phyloP scores from a whole-genome alignment of 2,329 filamentous ascomycete species.

The Fusarium sp. region DNA sequence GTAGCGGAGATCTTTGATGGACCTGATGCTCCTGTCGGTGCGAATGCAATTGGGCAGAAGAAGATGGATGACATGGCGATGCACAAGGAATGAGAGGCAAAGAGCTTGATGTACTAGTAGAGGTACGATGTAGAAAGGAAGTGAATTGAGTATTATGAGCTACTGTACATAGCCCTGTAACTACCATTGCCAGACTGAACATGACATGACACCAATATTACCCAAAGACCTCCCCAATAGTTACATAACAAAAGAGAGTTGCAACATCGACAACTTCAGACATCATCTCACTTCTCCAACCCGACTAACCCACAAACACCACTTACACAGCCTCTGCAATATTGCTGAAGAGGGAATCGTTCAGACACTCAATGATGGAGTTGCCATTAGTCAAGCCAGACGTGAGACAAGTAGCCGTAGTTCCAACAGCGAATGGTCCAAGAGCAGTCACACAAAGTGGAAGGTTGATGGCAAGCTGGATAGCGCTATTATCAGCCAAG shows the following conservation, averaged over 20 bases:
- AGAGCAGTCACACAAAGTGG: not conserved
- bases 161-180: not conserved
- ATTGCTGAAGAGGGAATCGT: not conserved
- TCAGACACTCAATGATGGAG: not conserved
- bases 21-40: constrained; percentile 26
- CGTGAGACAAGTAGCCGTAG: not conserved
- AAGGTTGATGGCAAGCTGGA: not conserved
- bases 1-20: constrained; percentile 40
- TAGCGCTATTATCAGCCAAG: not conserved
- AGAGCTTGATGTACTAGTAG: not conserved
- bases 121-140: not conserved
- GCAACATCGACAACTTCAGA: no score
- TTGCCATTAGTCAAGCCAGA: not conserved
- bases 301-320: not conserved
- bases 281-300: not conserved
- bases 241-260: not conserved
- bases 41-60: constrained; percentile 34
- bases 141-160: not conserved
- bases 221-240: not conserved
- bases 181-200: not conserved
- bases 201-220: not conserved
- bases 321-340: not conserved
- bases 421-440: not conserved
- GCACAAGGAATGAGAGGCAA: not conserved
- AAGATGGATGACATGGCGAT: constrained; percentile 12